A percentile compares a stretch with the other conserved stretches of the same genome.
Evolutionary conservation across 1,284 basidiomycete species (phyloP).

Genomic region (Puccinia horiana): DNA sequence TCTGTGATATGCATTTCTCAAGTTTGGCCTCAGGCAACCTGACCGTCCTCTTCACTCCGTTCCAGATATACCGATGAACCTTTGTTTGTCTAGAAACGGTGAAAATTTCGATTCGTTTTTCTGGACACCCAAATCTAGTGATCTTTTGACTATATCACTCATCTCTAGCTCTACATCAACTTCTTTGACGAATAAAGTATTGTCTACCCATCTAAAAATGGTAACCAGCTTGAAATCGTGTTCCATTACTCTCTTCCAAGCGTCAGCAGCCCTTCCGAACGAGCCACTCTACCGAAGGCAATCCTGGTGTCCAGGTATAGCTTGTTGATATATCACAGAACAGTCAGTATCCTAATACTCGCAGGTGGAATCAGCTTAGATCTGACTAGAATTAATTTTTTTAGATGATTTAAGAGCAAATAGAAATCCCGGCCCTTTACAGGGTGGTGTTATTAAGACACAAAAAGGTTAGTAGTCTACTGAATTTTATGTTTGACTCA

Average conservation of each 20-base stretch:
- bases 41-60: not conserved
- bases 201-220: not conserved
- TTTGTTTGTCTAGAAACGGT: too few species aligned
- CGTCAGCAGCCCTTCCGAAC: not conserved
- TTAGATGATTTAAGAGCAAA: too few species aligned
- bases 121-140: not conserved
- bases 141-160: not conserved
- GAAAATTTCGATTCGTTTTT: too few species aligned
- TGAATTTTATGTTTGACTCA: too few species aligned
- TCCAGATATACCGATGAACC: not conserved
- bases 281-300: not conserved
- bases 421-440: too few species aligned
- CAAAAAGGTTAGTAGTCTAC: too few species aligned
- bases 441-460: too few species aligned
- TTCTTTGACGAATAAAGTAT: not conserved
- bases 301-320: not conserved
- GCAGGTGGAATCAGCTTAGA: too few species aligned
- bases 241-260: not conserved
- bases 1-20: not conserved
- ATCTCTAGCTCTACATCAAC: not conserved
- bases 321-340: too few species aligned
- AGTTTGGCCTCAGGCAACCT: not conserved
- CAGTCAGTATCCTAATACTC: too few species aligned
- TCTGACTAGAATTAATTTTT: too few species aligned
- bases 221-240: not conserved